Evolutionary conservation across 768 basidiomycete species (phyloP).

Genomic region (Stropharia rugosoannulata): DNA sequence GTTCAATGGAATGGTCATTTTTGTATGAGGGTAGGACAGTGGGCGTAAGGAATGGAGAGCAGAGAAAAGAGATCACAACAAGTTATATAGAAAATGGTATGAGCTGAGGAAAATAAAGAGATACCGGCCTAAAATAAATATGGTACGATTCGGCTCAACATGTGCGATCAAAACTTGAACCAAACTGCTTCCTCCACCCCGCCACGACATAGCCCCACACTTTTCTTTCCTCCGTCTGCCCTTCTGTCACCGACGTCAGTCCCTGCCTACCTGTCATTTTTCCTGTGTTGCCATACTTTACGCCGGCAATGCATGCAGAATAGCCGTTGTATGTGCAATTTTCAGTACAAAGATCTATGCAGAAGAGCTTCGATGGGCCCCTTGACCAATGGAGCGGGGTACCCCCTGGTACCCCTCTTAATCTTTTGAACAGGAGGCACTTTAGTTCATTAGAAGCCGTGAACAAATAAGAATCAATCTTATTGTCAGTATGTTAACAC

Average conservation of each 20-base stretch:
- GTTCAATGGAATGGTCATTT: slow-evolving; percentile 41
- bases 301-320: no score
- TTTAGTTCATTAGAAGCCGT: no score
- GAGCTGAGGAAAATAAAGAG: slow-evolving; percentile 36
- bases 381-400: no score
- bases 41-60: slow-evolving; percentile 12
- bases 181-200: slow-evolving; percentile 6
- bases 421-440: no score
- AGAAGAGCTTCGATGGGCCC: no score
- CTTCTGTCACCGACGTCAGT: neutral
- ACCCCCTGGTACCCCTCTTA: no score
- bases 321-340: no score
- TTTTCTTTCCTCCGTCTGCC: neutral
- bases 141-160: slow-evolving; percentile 41
- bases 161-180: slow-evolving; percentile 18
- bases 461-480: no score
- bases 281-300: no score
- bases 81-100: slow-evolving; percentile 35
- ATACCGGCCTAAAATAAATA: slow-evolving; percentile 35
- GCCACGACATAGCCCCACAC: neutral
- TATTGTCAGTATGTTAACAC: no score
- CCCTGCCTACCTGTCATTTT: no score
- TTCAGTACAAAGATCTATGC: no score
- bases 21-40: slow-evolving; percentile 10
- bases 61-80: slow-evolving; percentile 13